phyloP scores from a whole-genome alignment of 352 stramenopile genomes.

The Globisporangium solare region DNA sequence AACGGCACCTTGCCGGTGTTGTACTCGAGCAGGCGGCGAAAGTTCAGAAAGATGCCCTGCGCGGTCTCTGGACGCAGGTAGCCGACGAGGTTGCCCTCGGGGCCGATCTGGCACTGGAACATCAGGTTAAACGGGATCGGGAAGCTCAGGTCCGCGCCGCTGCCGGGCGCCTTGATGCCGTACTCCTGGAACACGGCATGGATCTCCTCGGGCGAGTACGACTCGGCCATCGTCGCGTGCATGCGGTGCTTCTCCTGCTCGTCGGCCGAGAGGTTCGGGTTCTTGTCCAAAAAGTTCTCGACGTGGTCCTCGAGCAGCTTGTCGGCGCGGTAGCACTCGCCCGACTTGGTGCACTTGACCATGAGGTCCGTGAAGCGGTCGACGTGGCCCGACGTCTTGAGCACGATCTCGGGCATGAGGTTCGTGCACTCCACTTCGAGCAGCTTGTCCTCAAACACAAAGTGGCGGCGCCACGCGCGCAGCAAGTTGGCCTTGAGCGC shows the following conservation, averaged over 20 bases:
- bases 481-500: constrained; percentile 97
- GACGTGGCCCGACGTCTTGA: constrained; percentile 99
- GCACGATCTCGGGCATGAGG: constrained; percentile 95
- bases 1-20: constrained; percentile 93
- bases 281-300: constrained; percentile 93
- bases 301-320: constrained; percentile 99
- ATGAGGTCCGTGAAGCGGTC: constrained; percentile 99
- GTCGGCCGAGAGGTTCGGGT: constrained; percentile 61
- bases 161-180: constrained; percentile 90
- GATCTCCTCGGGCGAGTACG: constrained; percentile 97
- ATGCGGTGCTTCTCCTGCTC: constrained; percentile 93
- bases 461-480: constrained; percentile 96
- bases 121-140: constrained; percentile 99
- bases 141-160: constrained; percentile 90
- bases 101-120: constrained; percentile 99
- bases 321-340: constrained; percentile 99
- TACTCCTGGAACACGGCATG: constrained; percentile 93
- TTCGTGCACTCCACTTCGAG: constrained; percentile 99
- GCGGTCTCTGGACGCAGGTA: constrained; percentile 99
- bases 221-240: constrained; percentile 95
- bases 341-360: constrained; percentile 97
- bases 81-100: constrained; percentile 94
- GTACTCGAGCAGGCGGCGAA: constrained; percentile 96
- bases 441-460: constrained; percentile 98
- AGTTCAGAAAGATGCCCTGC: constrained; percentile 99